Percentiles rank a stretch among this genome's conserved stretches.
Conservation (phyloP, 129 eudicot species). For the Arctium lappa region DNA sequence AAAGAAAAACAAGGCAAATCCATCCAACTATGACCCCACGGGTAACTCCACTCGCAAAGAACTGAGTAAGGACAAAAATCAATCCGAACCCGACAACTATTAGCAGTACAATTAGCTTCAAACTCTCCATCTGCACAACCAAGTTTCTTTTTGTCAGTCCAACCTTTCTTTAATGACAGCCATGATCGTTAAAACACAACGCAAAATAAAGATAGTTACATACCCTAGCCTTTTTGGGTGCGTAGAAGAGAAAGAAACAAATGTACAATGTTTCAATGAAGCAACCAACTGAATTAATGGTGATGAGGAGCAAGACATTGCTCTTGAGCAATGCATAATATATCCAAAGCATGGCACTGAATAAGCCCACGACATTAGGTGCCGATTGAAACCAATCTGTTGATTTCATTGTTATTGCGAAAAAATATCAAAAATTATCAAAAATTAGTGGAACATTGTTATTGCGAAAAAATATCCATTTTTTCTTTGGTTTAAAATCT, state of each 20-base stretch:
- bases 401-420: constrained; percentile 17
- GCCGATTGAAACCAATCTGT: constrained; percentile 63
- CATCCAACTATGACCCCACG: constrained; percentile 71
- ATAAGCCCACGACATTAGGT: constrained; percentile 69
- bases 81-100: constrained; percentile 52
- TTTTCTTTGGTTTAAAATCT: too few relatives aligned
- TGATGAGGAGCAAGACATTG: constrained; percentile 52
- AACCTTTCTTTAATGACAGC: not conserved
- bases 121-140: constrained; percentile 46
- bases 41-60: constrained; percentile 30
- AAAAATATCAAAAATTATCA: too few relatives aligned
- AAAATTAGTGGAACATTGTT: too few relatives aligned
- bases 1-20: constrained; percentile 79
- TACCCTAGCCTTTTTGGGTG: constrained; percentile 42
- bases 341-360: constrained; percentile 76
- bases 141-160: not conserved
- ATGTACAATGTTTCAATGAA: constrained; percentile 60
- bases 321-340: constrained; percentile 63
- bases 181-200: not conserved
- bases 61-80: constrained; percentile 45
- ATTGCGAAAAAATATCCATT: too few relatives aligned
- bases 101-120: constrained; percentile 36
- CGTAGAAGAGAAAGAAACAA: constrained; percentile 56
- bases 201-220: not conserved
- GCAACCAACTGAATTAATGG: constrained; percentile 65